These are phyloP conservation scores for Cyberlindnera saturnus DNA, from an alignment of 805 yeast species.

Conservation along the genomic window DNA sequence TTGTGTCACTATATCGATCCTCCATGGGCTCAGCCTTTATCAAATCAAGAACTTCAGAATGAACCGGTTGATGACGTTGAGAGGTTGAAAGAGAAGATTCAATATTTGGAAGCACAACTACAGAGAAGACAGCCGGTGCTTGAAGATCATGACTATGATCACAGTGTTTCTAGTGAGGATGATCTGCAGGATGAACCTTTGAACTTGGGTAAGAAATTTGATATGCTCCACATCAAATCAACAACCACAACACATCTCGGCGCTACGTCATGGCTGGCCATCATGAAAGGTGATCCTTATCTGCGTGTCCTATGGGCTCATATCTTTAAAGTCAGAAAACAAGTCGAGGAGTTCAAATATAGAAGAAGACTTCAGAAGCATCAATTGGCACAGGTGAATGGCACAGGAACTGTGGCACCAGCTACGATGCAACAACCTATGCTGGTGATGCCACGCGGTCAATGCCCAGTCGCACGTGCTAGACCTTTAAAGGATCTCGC, in stretches of 20 bases:
- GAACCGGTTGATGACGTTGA: slow-evolving; percentile 40
- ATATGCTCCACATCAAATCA: slow-evolving; percentile 37
- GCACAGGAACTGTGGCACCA: not conserved
- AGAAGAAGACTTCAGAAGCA: slow-evolving; percentile 1
- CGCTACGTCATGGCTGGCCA: slow-evolving; percentile 53
- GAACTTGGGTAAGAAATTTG: slow-evolving; percentile 36
- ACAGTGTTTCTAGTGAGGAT: slow-evolving; percentile 2
- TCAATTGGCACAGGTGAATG: not conserved
- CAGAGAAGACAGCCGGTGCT: not conserved
- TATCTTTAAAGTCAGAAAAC: slow-evolving; percentile 36
- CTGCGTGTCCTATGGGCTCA: slow-evolving; percentile 49
- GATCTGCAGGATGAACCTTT: slow-evolving; percentile 20
- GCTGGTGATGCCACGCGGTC: slow-evolving; percentile 7
- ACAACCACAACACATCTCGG: slow-evolving; percentile 41
- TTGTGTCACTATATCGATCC: slow-evolving; percentile 54
- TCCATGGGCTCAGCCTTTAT: slow-evolving; percentile 48
- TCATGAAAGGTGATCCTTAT: slow-evolving; percentile 54
- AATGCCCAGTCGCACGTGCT: slow-evolving; percentile 24
- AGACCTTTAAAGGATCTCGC: not conserved
- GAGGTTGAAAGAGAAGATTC: slow-evolving; percentile 52
- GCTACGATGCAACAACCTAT: not conserved
- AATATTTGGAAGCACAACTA: slow-evolving; percentile 33
- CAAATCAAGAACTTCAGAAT: slow-evolving; percentile 41
- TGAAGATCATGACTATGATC: not conserved
- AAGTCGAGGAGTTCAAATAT: slow-evolving; percentile 23